These are phyloP conservation scores for Podaxis sp. DNA, from an alignment of 768 basidiomycete species.

Conservation along the genomic window DNA sequence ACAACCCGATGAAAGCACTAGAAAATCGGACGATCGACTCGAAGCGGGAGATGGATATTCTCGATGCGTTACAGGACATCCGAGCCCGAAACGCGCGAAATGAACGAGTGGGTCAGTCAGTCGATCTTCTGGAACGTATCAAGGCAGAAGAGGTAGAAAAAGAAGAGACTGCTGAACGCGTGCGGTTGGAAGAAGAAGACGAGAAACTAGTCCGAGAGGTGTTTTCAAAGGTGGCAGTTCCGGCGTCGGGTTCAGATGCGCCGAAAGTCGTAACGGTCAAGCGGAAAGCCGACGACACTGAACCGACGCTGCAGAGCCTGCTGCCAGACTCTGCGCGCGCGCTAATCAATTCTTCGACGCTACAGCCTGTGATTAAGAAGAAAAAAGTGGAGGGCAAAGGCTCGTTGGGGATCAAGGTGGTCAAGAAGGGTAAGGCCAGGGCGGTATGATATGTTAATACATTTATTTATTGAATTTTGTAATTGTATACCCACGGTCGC, in stretches of 20 bases:
- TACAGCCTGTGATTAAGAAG: conserved; percentile 41
- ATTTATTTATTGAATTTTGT: neutral
- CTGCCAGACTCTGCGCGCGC: conserved; percentile 65
- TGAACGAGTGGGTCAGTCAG: conserved; percentile 77
- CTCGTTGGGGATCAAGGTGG: conserved; percentile 72
- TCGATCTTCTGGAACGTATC: conserved; percentile 66
- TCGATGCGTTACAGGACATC: conserved; percentile 94
- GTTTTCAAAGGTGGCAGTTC: conserved; percentile 70
- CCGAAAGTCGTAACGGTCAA: conserved; percentile 67
- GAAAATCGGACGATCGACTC: conserved; percentile 92
- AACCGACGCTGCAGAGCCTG: conserved; percentile 69
- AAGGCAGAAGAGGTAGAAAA: conserved; percentile 70
- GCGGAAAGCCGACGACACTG: conserved; percentile 79
- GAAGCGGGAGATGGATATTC: conserved; percentile 97
- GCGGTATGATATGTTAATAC: neutral
- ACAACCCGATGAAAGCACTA: conserved; percentile 95
- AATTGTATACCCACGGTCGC: conserved; percentile 6
- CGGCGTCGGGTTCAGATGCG: conserved; percentile 22
- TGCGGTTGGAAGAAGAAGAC: conserved; percentile 84
- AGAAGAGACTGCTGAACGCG: conserved; percentile 71
- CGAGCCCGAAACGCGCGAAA: conserved; percentile 84
- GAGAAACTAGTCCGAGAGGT: conserved; percentile 86
- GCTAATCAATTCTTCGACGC: conserved; percentile 47
- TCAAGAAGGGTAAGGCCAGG: conserved; percentile 45
- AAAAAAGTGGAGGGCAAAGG: conserved; percentile 64